Evolutionary conservation across 495 filamentous ascomycete species (phyloP).

Genomic region (Hamigera avellanea): DNA sequence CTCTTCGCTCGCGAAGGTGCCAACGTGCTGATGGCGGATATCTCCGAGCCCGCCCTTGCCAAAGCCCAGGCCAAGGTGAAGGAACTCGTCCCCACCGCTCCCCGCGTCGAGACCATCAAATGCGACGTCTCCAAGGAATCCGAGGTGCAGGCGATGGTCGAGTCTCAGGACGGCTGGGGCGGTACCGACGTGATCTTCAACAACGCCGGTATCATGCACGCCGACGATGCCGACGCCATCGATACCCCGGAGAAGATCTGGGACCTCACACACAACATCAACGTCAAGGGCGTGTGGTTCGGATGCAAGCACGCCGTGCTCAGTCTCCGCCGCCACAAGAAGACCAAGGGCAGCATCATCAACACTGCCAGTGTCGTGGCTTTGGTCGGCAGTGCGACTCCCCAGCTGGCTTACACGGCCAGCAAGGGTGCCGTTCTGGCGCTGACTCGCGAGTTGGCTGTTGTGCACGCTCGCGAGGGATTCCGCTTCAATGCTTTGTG

Average conservation of each 20-base stretch:
- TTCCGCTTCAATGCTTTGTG: conserved; percentile 86
- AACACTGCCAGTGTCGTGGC: conserved; percentile 94
- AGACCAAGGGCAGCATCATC: conserved; percentile 72
- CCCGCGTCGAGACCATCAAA: conserved; percentile 47
- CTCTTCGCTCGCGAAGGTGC: conserved; percentile 88
- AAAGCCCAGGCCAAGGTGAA: conserved; percentile 59
- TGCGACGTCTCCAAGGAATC: conserved; percentile 63
- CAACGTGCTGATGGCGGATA: conserved; percentile 76
- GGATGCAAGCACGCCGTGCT: conserved; percentile 89
- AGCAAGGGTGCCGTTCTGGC: conserved; percentile 90
- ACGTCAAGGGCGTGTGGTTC: conserved; percentile 98
- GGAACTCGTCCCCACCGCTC: conserved; percentile 51
- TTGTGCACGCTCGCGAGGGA: conserved; percentile 77
- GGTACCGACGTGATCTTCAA: conserved; percentile 97
- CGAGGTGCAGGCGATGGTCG: conserved; percentile 60
- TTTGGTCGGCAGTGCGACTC: conserved; percentile 83
- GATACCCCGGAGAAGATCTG: conserved; percentile 82
- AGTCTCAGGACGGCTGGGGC: conserved; percentile 67
- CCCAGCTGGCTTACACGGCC: conserved; percentile 91
- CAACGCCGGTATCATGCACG: conserved; percentile 98
- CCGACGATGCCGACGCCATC: conserved; percentile 73
- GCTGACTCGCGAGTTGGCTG: conserved; percentile 68
- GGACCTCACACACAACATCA: conserved; percentile 89
- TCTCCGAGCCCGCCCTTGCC: conserved; percentile 60
- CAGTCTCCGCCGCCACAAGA: conserved; percentile 66